A percentile compares a stretch with the other conserved stretches of the same genome.
Evolutionary conservation across 306 rosid genomes (phyloP).

Genomic region (Ziziphus jujuba): DNA sequence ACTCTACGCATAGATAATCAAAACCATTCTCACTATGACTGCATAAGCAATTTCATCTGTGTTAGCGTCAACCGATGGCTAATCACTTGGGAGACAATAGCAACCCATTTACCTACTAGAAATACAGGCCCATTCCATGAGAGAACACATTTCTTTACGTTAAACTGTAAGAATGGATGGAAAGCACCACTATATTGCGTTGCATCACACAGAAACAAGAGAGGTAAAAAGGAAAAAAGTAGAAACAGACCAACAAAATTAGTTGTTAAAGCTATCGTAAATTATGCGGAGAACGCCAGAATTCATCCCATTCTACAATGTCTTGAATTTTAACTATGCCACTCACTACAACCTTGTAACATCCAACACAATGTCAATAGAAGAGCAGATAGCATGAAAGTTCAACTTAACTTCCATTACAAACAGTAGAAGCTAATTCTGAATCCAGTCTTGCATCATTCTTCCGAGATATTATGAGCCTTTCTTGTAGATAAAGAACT

Average conservation of each 20-base stretch:
- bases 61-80: too few relatives aligned
- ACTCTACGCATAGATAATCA: too few relatives aligned
- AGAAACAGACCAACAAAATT: neutral
- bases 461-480: neutral
- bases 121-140: too few relatives aligned
- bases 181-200: too few relatives aligned
- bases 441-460: slow-evolving; percentile 13
- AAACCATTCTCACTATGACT: too few relatives aligned
- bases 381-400: slow-evolving; percentile 4
- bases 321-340: neutral
- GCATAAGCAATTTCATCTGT: too few relatives aligned
- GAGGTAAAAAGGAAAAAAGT: neutral
- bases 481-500: slow-evolving; percentile 1
- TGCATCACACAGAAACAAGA: too few relatives aligned
- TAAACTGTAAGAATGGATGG: too few relatives aligned
- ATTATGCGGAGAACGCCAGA: neutral
- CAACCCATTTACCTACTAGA: too few relatives aligned
- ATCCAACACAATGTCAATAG: neutral
- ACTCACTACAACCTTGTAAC: slow-evolving; percentile 15
- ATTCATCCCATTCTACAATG: slow-evolving; percentile 14
- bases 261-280: too few relatives aligned
- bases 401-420: neutral
- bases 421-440: neutral
- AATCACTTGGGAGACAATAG: too few relatives aligned
- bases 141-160: too few relatives aligned